phyloP scores from a whole-genome alignment of 768 basidiomycete genomes.

The Serendipita indica region DNA sequence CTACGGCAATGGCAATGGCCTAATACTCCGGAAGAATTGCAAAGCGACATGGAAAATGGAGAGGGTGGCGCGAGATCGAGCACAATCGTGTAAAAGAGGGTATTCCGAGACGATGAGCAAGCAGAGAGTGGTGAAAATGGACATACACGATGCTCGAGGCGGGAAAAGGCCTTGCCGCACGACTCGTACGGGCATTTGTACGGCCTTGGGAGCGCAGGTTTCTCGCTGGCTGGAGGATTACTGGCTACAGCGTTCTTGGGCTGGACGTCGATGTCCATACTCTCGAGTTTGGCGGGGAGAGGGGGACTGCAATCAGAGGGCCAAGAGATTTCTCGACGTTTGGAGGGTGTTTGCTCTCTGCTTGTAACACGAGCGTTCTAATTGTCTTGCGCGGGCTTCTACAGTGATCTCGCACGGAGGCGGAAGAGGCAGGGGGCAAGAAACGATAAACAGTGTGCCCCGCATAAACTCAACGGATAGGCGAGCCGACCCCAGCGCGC shows the following conservation, averaged over 20 bases:
- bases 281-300: neutral
- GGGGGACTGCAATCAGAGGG: too few relatives aligned
- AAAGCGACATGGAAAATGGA: neutral
- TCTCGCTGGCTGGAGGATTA: neutral
- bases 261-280: neutral
- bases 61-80: neutral
- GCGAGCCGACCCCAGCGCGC: too few relatives aligned
- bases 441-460: too few relatives aligned
- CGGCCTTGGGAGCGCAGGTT: conserved; percentile 32
- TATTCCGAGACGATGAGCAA: neutral
- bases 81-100: neutral
- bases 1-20: neutral
- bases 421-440: too few relatives aligned
- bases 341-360: too few relatives aligned
- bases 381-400: too few relatives aligned
- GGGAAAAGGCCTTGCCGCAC: conserved; percentile 89
- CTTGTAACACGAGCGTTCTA: too few relatives aligned
- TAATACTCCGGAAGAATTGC: neutral
- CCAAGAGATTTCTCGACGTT: too few relatives aligned
- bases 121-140: neutral
- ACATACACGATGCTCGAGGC: conserved; percentile 87
- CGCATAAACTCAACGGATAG: too few relatives aligned
- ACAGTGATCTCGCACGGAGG: too few relatives aligned
- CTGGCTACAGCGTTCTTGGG: neutral
- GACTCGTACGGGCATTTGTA: conserved; percentile 92